Conservation (phyloP, 1,284 basidiomycete genomes). For the Malassezia globosa region DNA sequence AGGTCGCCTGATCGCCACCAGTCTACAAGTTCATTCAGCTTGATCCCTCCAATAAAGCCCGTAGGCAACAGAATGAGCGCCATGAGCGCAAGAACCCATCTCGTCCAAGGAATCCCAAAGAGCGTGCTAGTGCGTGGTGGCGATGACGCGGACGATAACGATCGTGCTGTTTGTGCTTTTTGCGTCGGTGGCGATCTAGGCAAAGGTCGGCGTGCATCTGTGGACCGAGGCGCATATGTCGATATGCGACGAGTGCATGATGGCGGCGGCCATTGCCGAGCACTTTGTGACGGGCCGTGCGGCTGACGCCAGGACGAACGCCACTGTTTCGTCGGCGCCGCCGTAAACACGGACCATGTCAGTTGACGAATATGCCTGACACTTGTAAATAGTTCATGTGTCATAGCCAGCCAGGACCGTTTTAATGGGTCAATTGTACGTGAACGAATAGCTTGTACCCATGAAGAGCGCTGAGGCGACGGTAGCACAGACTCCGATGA, state of each 20-base stretch:
- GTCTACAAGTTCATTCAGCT: slow-evolving; percentile 10
- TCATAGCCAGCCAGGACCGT: not conserved
- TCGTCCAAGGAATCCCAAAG: slow-evolving; percentile 2
- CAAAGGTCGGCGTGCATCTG: too few relatives aligned
- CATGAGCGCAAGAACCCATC: slow-evolving; percentile 10
- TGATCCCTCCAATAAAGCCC: slow-evolving; percentile 10
- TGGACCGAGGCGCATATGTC: not conserved
- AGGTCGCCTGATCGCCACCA: slow-evolving; percentile 8
- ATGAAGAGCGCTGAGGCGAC: not conserved
- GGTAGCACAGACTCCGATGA: not conserved
- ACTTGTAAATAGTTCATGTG: slow-evolving; percentile 6
- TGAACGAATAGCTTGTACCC: not conserved
- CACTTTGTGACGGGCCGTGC: not conserved
- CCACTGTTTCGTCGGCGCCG: slow-evolving; percentile 4
- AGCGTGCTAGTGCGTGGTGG: not conserved
- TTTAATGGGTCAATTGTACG: not conserved
- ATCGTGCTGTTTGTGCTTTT: too few relatives aligned
- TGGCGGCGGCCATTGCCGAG: not conserved
- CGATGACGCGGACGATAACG: too few relatives aligned
- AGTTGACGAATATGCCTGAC: slow-evolving; percentile 5
- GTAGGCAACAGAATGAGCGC: slow-evolving; percentile 9
- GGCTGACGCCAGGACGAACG: slow-evolving; percentile 10
- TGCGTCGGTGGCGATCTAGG: too few relatives aligned
- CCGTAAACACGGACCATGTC: slow-evolving; percentile 10
- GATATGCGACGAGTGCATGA: too few relatives aligned